Conservation (phyloP, 2,329 filamentous ascomycete genomes). For the Pseudogymnoascus sp. region DNA sequence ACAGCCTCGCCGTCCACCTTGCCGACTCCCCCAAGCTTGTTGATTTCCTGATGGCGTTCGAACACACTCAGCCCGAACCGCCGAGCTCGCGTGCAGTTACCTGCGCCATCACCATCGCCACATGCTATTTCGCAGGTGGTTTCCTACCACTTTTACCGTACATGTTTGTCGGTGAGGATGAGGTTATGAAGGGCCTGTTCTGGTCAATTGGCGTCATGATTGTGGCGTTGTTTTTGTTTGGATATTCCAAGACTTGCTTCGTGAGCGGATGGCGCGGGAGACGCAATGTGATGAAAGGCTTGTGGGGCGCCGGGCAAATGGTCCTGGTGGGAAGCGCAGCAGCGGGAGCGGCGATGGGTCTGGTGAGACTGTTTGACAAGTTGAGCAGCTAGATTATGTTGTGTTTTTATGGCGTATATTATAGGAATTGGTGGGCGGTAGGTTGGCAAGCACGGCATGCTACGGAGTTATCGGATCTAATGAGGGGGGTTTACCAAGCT, state of each 20-base stretch:
- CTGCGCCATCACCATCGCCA: slow-evolving; percentile 46
- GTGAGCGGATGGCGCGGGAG: slow-evolving; percentile 32
- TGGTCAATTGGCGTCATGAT: slow-evolving; percentile 54
- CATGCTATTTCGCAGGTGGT: slow-evolving; percentile 49
- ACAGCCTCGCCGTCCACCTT: slow-evolving; percentile 30
- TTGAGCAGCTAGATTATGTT: neutral
- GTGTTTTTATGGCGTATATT: neutral
- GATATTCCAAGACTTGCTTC: slow-evolving; percentile 54
- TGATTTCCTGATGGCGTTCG: slow-evolving; percentile 33
- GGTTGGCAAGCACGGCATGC: neutral
- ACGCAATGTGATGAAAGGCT: slow-evolving; percentile 21
- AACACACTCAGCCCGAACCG: slow-evolving; percentile 26
- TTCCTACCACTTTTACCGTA: slow-evolving; percentile 49
- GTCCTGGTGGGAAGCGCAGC: slow-evolving; percentile 32
- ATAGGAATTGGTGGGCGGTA: neutral
- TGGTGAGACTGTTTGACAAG: slow-evolving; percentile 27
- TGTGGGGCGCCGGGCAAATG: slow-evolving; percentile 33
- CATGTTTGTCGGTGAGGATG: slow-evolving; percentile 35
- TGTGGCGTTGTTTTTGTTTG: slow-evolving; percentile 52
- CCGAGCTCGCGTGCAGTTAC: slow-evolving; percentile 26
- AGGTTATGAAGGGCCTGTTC: slow-evolving; percentile 41
- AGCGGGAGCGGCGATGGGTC: slow-evolving; percentile 32
- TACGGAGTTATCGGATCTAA: neutral
- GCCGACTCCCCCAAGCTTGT: slow-evolving; percentile 27
- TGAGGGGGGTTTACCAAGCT: neutral